Evolutionary conservation across 306 rosid genomes (phyloP), one percentile per base, ranked within the genome.

Genomic region (Trichosanthes truncata): DNA sequence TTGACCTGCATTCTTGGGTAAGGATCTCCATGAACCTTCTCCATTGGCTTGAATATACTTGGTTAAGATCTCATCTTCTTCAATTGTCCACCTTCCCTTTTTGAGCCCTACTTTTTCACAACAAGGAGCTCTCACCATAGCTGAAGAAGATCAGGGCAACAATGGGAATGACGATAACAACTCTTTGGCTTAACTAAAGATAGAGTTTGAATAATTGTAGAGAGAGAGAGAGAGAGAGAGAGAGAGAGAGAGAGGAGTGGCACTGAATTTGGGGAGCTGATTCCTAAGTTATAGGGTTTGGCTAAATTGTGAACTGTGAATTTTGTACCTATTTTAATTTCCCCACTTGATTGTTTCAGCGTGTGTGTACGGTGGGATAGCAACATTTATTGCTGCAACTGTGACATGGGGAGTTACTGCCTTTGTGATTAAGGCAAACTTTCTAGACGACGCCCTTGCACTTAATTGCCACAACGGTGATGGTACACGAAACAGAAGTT

Each of bases 61-160:
- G n/a, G 61, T 82, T 79, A 93, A 81, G 63, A 83, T 85, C 62
- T 90, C 76, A 81, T 93, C 98, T 74, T 93, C 98, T 80, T 93
- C 93, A 0, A 68, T 35, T 0, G 97, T 89, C 98, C 98, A 93
- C 26, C 93, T 90, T 25, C 98, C 98, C 71, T 61, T 91, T 86
- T 89, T 91, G 60, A 93, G 65, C 51, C 98, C 98, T 56, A 91
- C 87, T 81, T 91, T 93, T 79, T 87, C 89, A 84, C 98, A 93
- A 69, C 97, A 93, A 60, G 98, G 97, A 36, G 98, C 88, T 73
- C 98, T 91, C 78, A 88, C 98, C 98, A 93, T 91, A n/a, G 57
- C 31, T 74, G 31, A n/a, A 9, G 8, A 40, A 66, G 29, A 21
- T 43, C 9, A 74, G 9, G 29, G 41, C 61, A 73, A 23, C 35